Base-by-base conservation (phyloP, 179 eudicot genomes). In the Beta lomatogona region DNA sequence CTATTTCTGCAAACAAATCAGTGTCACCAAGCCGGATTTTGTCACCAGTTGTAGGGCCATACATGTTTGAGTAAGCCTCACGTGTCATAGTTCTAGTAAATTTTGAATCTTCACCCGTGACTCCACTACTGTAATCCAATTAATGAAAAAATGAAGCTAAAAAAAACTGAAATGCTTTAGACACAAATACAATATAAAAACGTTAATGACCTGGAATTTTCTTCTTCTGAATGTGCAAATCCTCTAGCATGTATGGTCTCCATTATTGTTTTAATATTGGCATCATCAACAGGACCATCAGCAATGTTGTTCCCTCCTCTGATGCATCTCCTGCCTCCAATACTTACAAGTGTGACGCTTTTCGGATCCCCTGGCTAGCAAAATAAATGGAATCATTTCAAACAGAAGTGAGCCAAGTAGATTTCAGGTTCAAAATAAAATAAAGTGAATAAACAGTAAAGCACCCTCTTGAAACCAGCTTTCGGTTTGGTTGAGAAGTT, bases 21-120 rank as follows among this genome's bases (percentile, higher is more conserved):
- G 97, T 94, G 83, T 95, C 99, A 78, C 99, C 99, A 68, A 95
- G 97, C 74, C 99, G 91, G 82, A 95, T 83, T 87, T 88, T 94
- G 89, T 95, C 99, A 69, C 99, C 99, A 78, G 89, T 86, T 12
- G 98, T 94, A 60, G 98, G 99, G 50, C 99, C 98, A 80, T 90
- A 94, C 95, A 92, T 92, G 85, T 91, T 90, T 83, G 92, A 95
- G 89, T 95, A 95, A 73, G 88, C 88, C 89, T 94, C 92, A 76
- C 83, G 93, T 85, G 95, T 81, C 85, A 94, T 88, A 66, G 82
- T 73, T 80, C 59, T 88, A 18, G 89, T 82, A 79, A 88, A 83
- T 57, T 73, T 68, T 78, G 89, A 86, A 85, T 89, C 91, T 88
- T 89, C 93, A 86, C 84, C 91, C 57, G 89, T 80, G 66, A 89